These are phyloP conservation scores for Rubroshorea leprosula DNA, from an alignment of 345 rosid species.

Conservation along the genomic window DNA sequence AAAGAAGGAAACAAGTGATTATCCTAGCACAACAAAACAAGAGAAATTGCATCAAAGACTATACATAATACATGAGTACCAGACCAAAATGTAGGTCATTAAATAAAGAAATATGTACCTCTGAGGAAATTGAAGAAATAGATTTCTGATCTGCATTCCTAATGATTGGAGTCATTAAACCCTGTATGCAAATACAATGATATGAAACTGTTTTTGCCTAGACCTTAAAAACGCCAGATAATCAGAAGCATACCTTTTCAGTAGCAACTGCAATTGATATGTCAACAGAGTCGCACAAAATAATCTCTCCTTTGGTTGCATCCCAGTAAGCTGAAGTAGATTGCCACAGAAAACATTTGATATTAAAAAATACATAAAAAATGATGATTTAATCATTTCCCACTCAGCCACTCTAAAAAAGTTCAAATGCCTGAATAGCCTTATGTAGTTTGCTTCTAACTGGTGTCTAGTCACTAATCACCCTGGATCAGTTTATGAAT, in stretches of 20 bases:
- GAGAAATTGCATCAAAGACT: conserved; percentile 1
- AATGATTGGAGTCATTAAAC: conserved; percentile 91
- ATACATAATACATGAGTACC: neutral
- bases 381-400: too few relatives aligned
- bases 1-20: too few relatives aligned
- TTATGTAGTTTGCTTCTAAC: too few relatives aligned
- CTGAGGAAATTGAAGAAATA: conserved; percentile 70
- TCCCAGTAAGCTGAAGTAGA: conserved; percentile 74
- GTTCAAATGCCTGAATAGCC: too few relatives aligned
- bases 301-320: conserved; percentile 60
- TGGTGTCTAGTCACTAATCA: too few relatives aligned
- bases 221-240: conserved; percentile 11
- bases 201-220: conserved; percentile 15
- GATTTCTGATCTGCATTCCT: conserved; percentile 94
- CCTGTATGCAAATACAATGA: conserved; percentile 44
- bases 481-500: conserved; percentile 9
- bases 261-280: conserved; percentile 97
- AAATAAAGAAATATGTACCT: conserved; percentile 44
- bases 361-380: conserved; percentile 6
- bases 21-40: neutral
- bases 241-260: conserved; percentile 63
- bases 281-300: conserved; percentile 67
- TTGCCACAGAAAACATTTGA: conserved; percentile 17
- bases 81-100: too few relatives aligned
- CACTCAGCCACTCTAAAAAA: too few relatives aligned